These are phyloP conservation scores for Petasospora rhodanensis DNA, from an alignment of 1,139 yeast species.

Conservation along the genomic window DNA sequence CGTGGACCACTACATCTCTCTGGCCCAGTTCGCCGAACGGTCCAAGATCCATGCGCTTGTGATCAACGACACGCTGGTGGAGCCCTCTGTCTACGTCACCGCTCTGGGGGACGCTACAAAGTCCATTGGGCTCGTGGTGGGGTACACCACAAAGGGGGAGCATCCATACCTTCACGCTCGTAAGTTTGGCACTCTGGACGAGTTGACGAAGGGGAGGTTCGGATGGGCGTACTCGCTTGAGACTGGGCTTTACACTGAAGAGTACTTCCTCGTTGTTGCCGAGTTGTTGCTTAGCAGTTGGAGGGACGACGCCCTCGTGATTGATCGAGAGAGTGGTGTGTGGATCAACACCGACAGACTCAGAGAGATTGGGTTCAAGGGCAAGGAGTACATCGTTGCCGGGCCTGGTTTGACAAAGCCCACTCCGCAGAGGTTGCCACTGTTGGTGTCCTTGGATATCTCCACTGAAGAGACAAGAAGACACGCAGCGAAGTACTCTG, in stretches of 20 bases:
- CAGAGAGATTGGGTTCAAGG: slow-evolving; percentile 35
- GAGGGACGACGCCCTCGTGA: slow-evolving; percentile 39
- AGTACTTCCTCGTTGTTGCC: slow-evolving; percentile 35
- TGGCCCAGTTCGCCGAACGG: slow-evolving; percentile 5
- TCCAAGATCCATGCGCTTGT: slow-evolving; percentile 26
- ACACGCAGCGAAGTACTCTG: slow-evolving; percentile 42
- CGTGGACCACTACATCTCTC: slow-evolving; percentile 1
- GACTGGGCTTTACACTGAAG: slow-evolving; percentile 38
- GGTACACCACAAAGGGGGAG: slow-evolving; percentile 38
- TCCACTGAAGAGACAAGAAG: slow-evolving; percentile 35
- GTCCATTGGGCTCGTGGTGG: slow-evolving; percentile 33
- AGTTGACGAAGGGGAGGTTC: slow-evolving; percentile 37
- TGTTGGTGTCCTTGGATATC: slow-evolving; percentile 35
- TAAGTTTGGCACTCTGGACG: slow-evolving; percentile 37
- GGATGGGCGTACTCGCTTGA: slow-evolving; percentile 42
- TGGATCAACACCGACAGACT: slow-evolving; percentile 35
- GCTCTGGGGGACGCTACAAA: slow-evolving; percentile 38
- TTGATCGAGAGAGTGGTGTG: slow-evolving; percentile 29
- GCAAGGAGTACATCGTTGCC: slow-evolving; percentile 35
- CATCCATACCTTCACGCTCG: slow-evolving; percentile 38
- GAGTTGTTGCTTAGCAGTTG: slow-evolving; percentile 37
- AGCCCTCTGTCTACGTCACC: slow-evolving; percentile 36
- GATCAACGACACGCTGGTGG: slow-evolving; percentile 40
- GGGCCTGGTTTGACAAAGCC: slow-evolving; percentile 40
- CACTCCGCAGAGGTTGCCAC: slow-evolving; percentile 40